Conservation (phyloP, 2,329 filamentous ascomycete species). For the Monosporascus sp. region DNA sequence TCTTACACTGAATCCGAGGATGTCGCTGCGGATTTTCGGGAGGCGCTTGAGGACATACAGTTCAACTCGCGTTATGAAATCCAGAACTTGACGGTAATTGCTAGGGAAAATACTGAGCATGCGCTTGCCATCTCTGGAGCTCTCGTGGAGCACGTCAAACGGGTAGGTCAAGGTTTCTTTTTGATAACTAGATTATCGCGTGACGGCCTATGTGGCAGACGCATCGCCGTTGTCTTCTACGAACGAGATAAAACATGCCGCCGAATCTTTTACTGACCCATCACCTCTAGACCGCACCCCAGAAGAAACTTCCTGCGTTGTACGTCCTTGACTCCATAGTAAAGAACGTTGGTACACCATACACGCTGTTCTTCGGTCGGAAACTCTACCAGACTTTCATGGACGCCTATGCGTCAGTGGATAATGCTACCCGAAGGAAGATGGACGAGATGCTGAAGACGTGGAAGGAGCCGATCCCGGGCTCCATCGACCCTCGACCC, state of each 20-base stretch:
- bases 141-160: slow-evolving; percentile 87
- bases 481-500: slow-evolving; percentile 84
- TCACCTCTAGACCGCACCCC: slow-evolving; percentile 66
- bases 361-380: slow-evolving; percentile 89
- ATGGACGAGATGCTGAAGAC: slow-evolving; percentile 97
- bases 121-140: slow-evolving; percentile 88
- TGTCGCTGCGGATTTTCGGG: slow-evolving; percentile 91
- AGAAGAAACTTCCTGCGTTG: slow-evolving; percentile 88
- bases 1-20: slow-evolving; percentile 62
- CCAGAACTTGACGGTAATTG: slow-evolving; percentile 94
- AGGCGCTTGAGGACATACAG: slow-evolving; percentile 85
- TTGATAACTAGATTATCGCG: slow-evolving; percentile 7
- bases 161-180: slow-evolving; percentile 58
- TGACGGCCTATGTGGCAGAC: background rate
- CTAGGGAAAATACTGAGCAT: slow-evolving; percentile 94
- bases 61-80: slow-evolving; percentile 93
- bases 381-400: slow-evolving; percentile 94
- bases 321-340: slow-evolving; percentile 98
- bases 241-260: background rate
- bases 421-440: slow-evolving; percentile 74
- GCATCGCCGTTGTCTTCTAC: background rate
- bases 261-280: background rate
- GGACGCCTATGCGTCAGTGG: slow-evolving; percentile 90
- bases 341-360: slow-evolving; percentile 97
- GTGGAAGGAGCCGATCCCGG: slow-evolving; percentile 95